Evolutionary conservation across 345 rosid species (phyloP).

Genomic region (Populus pruinosa): DNA sequence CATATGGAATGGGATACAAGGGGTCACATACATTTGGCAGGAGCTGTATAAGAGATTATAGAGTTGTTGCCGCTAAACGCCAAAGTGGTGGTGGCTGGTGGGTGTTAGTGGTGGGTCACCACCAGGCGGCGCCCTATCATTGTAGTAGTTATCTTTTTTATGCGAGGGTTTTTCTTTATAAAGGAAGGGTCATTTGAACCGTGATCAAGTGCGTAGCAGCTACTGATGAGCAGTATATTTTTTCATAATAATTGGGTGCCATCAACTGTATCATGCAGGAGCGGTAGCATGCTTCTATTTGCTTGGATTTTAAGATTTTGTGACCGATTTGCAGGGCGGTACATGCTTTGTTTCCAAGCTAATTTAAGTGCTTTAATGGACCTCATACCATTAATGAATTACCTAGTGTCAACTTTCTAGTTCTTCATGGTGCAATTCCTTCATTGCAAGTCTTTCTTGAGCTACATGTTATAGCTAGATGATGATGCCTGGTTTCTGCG

Average conservation of each 20-base stretch:
- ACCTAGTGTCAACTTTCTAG: background rate
- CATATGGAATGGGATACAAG: background rate
- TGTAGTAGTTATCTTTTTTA: background rate
- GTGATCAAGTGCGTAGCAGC: background rate
- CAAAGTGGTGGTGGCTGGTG: constrained; percentile 9
- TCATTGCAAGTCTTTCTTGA: background rate
- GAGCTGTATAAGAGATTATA: background rate
- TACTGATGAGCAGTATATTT: background rate
- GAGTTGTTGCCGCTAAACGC: constrained; percentile 6
- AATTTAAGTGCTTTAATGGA: background rate
- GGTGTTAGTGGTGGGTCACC: constrained; percentile 6
- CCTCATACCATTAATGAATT: background rate
- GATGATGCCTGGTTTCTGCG: background rate
- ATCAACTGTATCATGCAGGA: background rate
- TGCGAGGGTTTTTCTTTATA: background rate
- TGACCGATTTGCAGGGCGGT: background rate
- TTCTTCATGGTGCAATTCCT: background rate
- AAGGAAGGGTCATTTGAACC: background rate
- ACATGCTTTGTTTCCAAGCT: constrained; percentile 4
- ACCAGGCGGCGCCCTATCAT: constrained; percentile 7
- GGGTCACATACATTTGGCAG: background rate
- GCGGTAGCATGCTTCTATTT: background rate
- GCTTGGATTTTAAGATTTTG: constrained; percentile 3
- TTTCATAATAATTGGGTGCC: background rate
- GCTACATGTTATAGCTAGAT: background rate